These are phyloP conservation scores for Aspergillus sergii DNA, from an alignment of 2,329 filamentous ascomycete genomes.

Conservation along the genomic window DNA sequence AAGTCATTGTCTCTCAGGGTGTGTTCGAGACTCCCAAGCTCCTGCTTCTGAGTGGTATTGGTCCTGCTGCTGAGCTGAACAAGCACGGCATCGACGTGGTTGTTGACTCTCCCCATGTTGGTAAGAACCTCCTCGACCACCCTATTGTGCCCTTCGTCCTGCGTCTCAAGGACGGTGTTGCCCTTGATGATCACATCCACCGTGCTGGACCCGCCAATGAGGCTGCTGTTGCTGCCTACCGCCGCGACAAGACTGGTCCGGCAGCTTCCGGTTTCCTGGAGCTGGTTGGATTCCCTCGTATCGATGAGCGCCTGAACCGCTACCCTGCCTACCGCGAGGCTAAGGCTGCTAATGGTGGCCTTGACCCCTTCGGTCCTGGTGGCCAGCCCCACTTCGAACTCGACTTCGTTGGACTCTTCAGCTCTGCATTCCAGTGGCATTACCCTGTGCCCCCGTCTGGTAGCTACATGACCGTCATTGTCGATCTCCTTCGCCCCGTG, in stretches of 20 bases:
- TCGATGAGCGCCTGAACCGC: slow-evolving; percentile 30
- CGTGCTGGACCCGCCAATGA: slow-evolving; percentile 36
- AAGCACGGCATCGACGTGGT: slow-evolving; percentile 35
- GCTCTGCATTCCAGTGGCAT: slow-evolving; percentile 55
- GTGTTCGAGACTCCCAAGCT: slow-evolving; percentile 57
- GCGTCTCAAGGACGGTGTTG: slow-evolving; percentile 45
- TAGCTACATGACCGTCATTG: slow-evolving; percentile 60
- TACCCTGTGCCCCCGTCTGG: slow-evolving; percentile 48
- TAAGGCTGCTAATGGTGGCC: slow-evolving; percentile 43
- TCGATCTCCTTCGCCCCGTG: slow-evolving; percentile 53
- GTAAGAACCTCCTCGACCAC: slow-evolving; percentile 41
- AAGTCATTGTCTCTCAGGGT: slow-evolving; percentile 54
- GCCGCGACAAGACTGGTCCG: slow-evolving; percentile 46
- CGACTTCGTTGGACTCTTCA: slow-evolving; percentile 64
- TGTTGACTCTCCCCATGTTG: slow-evolving; percentile 32
- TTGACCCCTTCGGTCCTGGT: slow-evolving; percentile 58
- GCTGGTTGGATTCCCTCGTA: slow-evolving; percentile 54
- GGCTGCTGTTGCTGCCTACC: slow-evolving; percentile 39
- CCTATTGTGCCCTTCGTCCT: slow-evolving; percentile 47
- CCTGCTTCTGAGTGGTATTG: slow-evolving; percentile 53
- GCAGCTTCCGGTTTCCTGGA: slow-evolving; percentile 49
- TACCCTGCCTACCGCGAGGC: slow-evolving; percentile 51
- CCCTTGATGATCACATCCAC: slow-evolving; percentile 45
- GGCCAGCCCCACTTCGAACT: slow-evolving; percentile 65
- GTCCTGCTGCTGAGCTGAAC: slow-evolving; percentile 45